Base-by-base conservation (phyloP, 1,284 basidiomycete genomes). In the Puccinia coronata region DNA sequence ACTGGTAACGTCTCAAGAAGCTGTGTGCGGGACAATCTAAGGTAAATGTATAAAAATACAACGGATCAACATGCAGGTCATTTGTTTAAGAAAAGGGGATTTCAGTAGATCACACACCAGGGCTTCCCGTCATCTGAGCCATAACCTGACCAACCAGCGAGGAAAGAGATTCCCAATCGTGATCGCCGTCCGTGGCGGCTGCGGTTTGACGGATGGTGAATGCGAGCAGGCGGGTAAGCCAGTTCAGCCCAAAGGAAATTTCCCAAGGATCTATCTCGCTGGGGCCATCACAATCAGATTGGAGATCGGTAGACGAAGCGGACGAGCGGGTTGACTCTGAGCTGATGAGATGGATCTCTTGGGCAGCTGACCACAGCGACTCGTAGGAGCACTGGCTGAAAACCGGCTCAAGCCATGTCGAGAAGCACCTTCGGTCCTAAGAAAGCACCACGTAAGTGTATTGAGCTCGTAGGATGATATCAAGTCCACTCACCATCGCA, bases 231-330 rank as follows among this genome's bases (percentile, higher is more conserved):
- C 71, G 71, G 53, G 71, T 73, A 2, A 74, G 51, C 72, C 72
- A 74, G 34, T 74, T 74, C 2, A 59, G 31, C 11, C 39, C 72
- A n/a, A 59, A 59, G 16, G 34, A 25, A 39, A n/a, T 74, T 28
- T 74, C 72, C 72, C 72, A 74, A 31, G 72, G 72, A 74, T 74
- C 72, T 18, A 74, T 59, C 41, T n/a, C 49, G 25, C 43, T 59
- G 41, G 28, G 41, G 0, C 20, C 41, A 8, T 69, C 41, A 47
- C 20, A 9, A 5, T 69, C 39, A 51, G 41, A 25, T 12, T 69
- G 18, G 34, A 25, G 3, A 5, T 36, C 63, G 36, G 31, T 28
- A 43, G 41, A 47, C 23, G 47, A 49, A 25, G 67, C 25, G 25
- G 47, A 34, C 2, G 67, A 69, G n/a, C 67, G 41, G 20, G 41